Evolutionary conservation across 2,329 filamentous ascomycete genomes (phyloP).

Genomic region (Claviceps citrina): DNA sequence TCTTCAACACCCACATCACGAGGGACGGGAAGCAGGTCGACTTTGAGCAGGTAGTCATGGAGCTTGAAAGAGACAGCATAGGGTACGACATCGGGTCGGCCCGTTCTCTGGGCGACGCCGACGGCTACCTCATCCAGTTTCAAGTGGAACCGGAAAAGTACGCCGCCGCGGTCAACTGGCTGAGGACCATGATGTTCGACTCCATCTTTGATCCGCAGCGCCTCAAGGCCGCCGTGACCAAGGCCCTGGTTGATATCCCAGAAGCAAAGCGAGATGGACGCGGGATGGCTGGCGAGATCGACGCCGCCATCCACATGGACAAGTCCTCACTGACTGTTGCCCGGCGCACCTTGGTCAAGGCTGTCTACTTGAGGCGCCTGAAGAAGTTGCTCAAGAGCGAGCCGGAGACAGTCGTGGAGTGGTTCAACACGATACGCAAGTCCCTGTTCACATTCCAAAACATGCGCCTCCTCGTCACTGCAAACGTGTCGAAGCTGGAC

Average conservation of each 20-base stretch:
- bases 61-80: conserved; percentile 82
- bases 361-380: conserved; percentile 72
- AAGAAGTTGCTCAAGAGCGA: conserved; percentile 66
- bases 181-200: conserved; percentile 74
- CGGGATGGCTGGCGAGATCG: conserved; percentile 46
- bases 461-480: conserved; percentile 70
- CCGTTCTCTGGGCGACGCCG: conserved; percentile 55
- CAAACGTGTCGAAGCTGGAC: conserved; percentile 57
- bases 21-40: conserved; percentile 61
- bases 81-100: conserved; percentile 61
- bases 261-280: conserved; percentile 79
- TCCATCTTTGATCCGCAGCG: conserved; percentile 66
- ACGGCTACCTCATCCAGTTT: conserved; percentile 69
- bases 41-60: conserved; percentile 85
- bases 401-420: conserved; percentile 57
- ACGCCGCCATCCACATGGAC: conserved; percentile 69
- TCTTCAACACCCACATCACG: conserved; percentile 82
- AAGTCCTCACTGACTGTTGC: conserved; percentile 62
- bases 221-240: conserved; percentile 51
- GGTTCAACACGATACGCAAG: conserved; percentile 61
- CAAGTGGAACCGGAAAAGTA: conserved; percentile 85
- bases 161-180: conserved; percentile 63
- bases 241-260: conserved; percentile 80
- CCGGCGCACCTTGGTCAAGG: conserved; percentile 69
- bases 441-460: conserved; percentile 73